phyloP scores from a whole-genome alignment of 768 basidiomycete genomes.

The Dioszegia aurantiaca region DNA sequence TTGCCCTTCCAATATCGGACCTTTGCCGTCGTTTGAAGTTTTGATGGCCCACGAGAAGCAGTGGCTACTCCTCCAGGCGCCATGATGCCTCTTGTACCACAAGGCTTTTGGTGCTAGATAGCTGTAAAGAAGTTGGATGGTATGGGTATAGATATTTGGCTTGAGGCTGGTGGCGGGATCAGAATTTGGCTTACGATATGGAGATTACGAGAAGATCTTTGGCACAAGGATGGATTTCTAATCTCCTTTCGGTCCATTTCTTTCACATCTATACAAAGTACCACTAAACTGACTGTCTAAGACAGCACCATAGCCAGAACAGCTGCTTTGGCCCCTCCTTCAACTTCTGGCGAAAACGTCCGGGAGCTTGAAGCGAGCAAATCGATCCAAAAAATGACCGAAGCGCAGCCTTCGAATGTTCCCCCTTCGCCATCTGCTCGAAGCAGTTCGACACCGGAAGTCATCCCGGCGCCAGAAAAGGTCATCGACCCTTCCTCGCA shows the following conservation, averaged over 20 bases:
- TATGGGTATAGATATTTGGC: not conserved
- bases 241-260: not conserved
- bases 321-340: not conserved
- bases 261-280: not conserved
- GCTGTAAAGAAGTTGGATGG: not conserved
- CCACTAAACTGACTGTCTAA: no score
- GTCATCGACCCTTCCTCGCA: not conserved
- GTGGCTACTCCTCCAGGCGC: conserved; percentile 12
- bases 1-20: conserved; percentile 46
- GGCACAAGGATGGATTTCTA: no score
- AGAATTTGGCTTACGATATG: not conserved
- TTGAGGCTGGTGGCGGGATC: not conserved
- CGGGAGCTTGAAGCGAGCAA: not conserved
- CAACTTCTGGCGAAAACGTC: no score
- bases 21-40: conserved; percentile 28
- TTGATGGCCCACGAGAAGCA: not conserved
- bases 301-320: no score
- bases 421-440: not conserved
- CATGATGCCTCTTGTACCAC: not conserved
- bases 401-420: no score
- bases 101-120: not conserved
- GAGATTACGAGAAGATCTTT: not conserved
- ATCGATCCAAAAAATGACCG: not conserved
- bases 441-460: not conserved
- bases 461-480: not conserved